Evolutionary conservation across 768 basidiomycete genomes (phyloP), one percentile per base, ranked within the genome.

Genomic region (Roridomyces roridus): DNA sequence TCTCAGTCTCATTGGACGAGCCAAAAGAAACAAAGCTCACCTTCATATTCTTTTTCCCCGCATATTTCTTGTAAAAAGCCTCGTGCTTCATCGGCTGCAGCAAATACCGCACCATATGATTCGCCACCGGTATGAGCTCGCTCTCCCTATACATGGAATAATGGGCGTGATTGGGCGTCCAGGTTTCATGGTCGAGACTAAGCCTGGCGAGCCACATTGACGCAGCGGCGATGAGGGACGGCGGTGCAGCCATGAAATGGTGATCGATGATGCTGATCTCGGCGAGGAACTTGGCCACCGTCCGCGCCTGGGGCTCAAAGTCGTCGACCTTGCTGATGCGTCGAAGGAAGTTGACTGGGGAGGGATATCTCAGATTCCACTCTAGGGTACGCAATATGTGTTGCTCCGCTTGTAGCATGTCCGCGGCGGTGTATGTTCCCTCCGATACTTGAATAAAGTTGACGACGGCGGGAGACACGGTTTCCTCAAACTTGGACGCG

Each of bases 321-420:
- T 88, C 86, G 65, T 98, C 96, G 3, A 94, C 96, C 75, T 97
- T 98, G 77, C 91, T 94, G 52, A 92, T 87, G 29, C 95, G 81
- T 35, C 95, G 80, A 36, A 97, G 80, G 80, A 89, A 97, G 60
- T 91, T 87, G 75, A 98, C 87, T 3, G 94, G 93, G 60, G 91
- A 94, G 25, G 96, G 92, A 68, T 87, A 92, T 55, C 86, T 83
- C 59, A 97, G 67, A 69, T 96, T 88, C 85, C 91, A 98, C 25
- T 91, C 86, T 49, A 97, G 75, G 9, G 90, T 91, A 69, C 88
- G 88, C 43, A 97, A 77, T 50, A 98, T 84, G 65, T 96, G 96
- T 58, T 87, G 80, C 73, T 98, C 95, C 2, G 96, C 94, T 46
- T 89, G 87, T 55, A 94, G 82, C 56, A 98, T 90, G 64, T 97